Percentiles rank a stretch among this genome's conserved stretches.
Evolutionary conservation across 1,284 basidiomycete species (phyloP).

Genomic region (Irpex rosettiformis): DNA sequence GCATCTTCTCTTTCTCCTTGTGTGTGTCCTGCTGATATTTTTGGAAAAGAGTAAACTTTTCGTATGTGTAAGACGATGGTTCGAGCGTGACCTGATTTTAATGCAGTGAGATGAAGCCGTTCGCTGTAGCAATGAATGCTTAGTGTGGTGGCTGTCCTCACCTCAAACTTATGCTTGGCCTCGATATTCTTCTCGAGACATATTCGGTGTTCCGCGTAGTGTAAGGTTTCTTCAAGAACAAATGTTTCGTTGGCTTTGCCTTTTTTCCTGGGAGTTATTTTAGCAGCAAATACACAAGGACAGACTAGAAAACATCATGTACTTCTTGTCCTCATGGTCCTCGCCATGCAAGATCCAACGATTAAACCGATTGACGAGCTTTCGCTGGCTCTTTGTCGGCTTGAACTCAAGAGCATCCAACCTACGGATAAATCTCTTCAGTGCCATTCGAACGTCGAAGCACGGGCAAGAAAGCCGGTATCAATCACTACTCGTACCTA

Average conservation of each 20-base stretch:
- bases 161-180: slow-evolving; percentile 49
- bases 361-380: slow-evolving; percentile 81
- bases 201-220: neutral
- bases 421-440: slow-evolving; percentile 39
- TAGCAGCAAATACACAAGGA: no score
- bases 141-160: slow-evolving; percentile 23
- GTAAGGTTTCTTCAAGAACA: slow-evolving; percentile 4
- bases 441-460: no score
- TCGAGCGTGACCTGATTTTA: slow-evolving; percentile 63
- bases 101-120: neutral
- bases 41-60: slow-evolving; percentile 79
- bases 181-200: neutral
- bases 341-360: slow-evolving; percentile 58
- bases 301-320: neutral
- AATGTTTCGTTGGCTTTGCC: neutral
- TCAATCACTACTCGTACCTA: slow-evolving; percentile 49
- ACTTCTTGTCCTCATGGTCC: slow-evolving; percentile 31
- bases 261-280: neutral
- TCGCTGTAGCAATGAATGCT: neutral
- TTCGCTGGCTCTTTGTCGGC: slow-evolving; percentile 76
- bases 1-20: slow-evolving; percentile 56
- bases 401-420: slow-evolving; percentile 74
- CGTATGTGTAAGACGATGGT: slow-evolving; percentile 68
- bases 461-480: no score
- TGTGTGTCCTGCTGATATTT: slow-evolving; percentile 81